These are phyloP conservation scores for Craspedostauros australis DNA, from an alignment of 108 stramenopile genomes.

Conservation along the genomic window DNA sequence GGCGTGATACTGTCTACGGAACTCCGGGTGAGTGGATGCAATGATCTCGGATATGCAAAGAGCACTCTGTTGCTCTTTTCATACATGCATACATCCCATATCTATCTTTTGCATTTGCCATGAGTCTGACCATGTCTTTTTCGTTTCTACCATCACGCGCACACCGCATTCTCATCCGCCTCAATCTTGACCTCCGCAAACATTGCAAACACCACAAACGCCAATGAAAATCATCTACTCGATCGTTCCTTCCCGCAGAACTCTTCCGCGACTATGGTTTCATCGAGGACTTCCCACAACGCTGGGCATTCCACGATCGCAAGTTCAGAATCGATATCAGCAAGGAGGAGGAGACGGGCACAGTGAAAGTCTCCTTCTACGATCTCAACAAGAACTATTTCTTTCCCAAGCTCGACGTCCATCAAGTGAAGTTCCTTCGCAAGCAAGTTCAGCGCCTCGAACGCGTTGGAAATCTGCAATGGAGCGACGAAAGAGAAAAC, in stretches of 20 bases:
- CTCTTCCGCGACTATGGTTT: constrained; percentile 64
- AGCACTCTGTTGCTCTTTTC: too few species aligned
- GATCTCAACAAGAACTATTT: constrained; percentile 72
- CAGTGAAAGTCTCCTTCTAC: constrained; percentile 22
- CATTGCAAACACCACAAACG: background rate
- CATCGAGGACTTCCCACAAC: constrained; percentile 44
- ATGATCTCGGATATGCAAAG: too few species aligned
- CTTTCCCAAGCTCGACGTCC: constrained; percentile 16
- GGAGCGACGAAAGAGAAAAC: constrained; percentile 2
- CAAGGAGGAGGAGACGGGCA: background rate
- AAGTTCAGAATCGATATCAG: background rate
- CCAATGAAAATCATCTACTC: background rate
- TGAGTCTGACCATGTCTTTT: too few species aligned
- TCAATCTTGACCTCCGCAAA: background rate
- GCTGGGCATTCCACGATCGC: constrained; percentile 20
- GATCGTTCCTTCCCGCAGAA: constrained; percentile 10
- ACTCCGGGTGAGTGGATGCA: constrained; percentile 18
- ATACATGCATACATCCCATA: too few species aligned
- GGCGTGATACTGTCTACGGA: constrained; percentile 26
- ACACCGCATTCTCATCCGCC: too few species aligned
- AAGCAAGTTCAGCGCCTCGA: constrained; percentile 16
- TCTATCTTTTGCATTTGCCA: too few species aligned
- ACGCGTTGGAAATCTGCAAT: constrained; percentile 8
- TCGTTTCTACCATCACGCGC: too few species aligned
- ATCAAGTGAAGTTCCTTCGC: too few species aligned